Percentiles rank a stretch among this genome's conserved stretches.
phyloP scores from a whole-genome alignment of 306 rosid genomes.

The Gleditsia sinensis region DNA sequence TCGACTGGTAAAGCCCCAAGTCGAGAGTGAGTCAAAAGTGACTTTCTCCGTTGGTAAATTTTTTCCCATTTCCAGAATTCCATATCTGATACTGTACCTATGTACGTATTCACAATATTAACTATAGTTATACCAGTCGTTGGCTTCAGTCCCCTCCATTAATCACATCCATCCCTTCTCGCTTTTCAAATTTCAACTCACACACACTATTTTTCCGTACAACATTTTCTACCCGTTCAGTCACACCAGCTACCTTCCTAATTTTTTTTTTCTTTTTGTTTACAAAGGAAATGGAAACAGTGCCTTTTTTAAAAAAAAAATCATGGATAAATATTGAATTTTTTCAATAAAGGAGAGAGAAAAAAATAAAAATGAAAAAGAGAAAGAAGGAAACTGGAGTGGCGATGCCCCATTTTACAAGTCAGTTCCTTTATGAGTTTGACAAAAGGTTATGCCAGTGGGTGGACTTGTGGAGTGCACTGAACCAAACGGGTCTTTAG shows the following conservation, averaged over 20 bases:
- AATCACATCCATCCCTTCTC: background rate
- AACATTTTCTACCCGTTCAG: background rate
- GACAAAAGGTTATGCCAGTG: too few species aligned
- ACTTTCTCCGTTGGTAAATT: slow-evolving; percentile 35
- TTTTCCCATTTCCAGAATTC: slow-evolving; percentile 26
- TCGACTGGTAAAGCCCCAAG: background rate
- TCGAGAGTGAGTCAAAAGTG: slow-evolving; percentile 28
- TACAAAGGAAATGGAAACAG: too few species aligned
- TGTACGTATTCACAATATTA: slow-evolving; percentile 1
- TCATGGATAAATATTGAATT: too few species aligned
- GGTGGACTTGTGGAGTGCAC: too few species aligned
- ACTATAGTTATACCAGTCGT: background rate
- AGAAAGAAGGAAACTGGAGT: too few species aligned
- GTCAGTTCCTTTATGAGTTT: background rate
- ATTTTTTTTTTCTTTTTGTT: too few species aligned
- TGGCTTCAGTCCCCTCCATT: background rate
- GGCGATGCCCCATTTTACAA: background rate
- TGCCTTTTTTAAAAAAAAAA: too few species aligned
- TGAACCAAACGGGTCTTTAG: background rate
- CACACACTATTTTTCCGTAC: background rate
- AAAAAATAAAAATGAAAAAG: too few species aligned
- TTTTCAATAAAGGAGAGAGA: too few species aligned
- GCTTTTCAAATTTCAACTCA: background rate
- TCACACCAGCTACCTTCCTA: too few species aligned
- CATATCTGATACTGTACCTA: background rate